Percentiles rank a stretch among this genome's conserved stretches.
These are phyloP conservation scores for Russula olivacea DNA, from an alignment of 768 basidiomycete species.

Conservation along the genomic window DNA sequence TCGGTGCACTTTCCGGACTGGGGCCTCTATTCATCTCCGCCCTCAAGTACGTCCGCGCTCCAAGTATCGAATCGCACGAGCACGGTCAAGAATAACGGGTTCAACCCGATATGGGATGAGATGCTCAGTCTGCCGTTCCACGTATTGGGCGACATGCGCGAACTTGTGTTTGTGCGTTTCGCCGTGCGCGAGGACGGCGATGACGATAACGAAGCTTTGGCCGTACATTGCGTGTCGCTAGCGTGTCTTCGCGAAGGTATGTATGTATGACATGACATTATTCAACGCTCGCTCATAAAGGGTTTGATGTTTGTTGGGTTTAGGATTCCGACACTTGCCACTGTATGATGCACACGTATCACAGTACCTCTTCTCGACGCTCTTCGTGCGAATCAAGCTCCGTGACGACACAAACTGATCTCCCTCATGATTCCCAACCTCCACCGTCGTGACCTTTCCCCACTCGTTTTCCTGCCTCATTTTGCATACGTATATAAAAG, in stretches of 20 bases:
- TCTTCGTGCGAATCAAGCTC: slow-evolving; percentile 70
- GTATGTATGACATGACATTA: slow-evolving; percentile 17
- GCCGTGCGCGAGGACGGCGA: slow-evolving; percentile 61
- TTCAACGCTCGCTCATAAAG: too few species aligned
- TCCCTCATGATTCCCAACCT: neutral
- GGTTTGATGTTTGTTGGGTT: slow-evolving; percentile 24
- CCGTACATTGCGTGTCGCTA: slow-evolving; percentile 66
- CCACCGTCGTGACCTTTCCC: neutral
- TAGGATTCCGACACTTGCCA: slow-evolving; percentile 87
- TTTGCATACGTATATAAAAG: too few species aligned
- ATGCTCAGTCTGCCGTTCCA: slow-evolving; percentile 64
- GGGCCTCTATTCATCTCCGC: slow-evolving; percentile 35
- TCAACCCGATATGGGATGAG: slow-evolving; percentile 89
- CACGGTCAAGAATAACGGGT: slow-evolving; percentile 78
- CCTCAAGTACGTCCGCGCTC: slow-evolving; percentile 35
- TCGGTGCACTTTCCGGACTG: slow-evolving; percentile 74
- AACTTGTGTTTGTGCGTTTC: slow-evolving; percentile 80
- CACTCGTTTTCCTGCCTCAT: neutral
- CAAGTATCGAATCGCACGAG: slow-evolving; percentile 53
- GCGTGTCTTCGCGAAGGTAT: slow-evolving; percentile 68
- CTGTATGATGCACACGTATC: slow-evolving; percentile 83
- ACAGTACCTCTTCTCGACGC: slow-evolving; percentile 88
- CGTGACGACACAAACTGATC: slow-evolving; percentile 28
- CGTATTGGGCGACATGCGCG: slow-evolving; percentile 68
- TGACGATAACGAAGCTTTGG: slow-evolving; percentile 61